Base-by-base conservation (phyloP, 1,139 yeast genomes). In the Pichia sp. region DNA sequence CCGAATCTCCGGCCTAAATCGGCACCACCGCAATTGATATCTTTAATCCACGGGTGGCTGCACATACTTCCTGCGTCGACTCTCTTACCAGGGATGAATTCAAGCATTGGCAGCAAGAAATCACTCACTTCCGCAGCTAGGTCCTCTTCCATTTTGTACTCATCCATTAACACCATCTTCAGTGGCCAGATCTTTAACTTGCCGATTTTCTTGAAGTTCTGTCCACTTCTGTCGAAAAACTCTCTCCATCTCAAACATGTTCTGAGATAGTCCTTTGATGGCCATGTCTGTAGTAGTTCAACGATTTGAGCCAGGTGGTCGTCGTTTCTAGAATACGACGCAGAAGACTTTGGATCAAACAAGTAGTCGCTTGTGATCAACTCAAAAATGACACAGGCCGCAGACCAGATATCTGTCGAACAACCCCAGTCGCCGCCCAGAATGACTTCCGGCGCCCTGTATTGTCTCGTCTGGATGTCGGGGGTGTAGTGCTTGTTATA, bases 91-190 rank as follows among this genome's bases (percentile, higher is more conserved):
- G 94, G 93, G 59, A 78, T 84, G 44, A 83, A 67, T 32, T 73
- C 62, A 42, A 85, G 67, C 90, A 85, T 85, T 4, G 89, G 87
- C 46, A 72, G 61, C 51, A 85, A 67, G 58, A 85, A 85, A 54
- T 75, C 79, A 19, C 85, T 65, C 53, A 85, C 74, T 54, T 81
- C 79, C 51, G 69, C 89, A 27, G 85, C 80, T 18, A 91, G 76
- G 58, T 88, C 96, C 58, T 90, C 96, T 56, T 87, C 96, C 52
- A 94, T 84, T 61, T 85, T 86, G 58, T 78, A 85, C 50, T 83
- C 84, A 60, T 87, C 85, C 79, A 89, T 76, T 45, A 93, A 66
- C 10, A 85, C 90, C 52, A 77, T 79, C 49, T 71, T 68, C 54
- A 85, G 67, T 1, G 82, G 76, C 93, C 91, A 84, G 51, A 73